Evolutionary conservation across 495 filamentous ascomycete species (phyloP).

Genomic region (Talaromyces trachyspermus): DNA sequence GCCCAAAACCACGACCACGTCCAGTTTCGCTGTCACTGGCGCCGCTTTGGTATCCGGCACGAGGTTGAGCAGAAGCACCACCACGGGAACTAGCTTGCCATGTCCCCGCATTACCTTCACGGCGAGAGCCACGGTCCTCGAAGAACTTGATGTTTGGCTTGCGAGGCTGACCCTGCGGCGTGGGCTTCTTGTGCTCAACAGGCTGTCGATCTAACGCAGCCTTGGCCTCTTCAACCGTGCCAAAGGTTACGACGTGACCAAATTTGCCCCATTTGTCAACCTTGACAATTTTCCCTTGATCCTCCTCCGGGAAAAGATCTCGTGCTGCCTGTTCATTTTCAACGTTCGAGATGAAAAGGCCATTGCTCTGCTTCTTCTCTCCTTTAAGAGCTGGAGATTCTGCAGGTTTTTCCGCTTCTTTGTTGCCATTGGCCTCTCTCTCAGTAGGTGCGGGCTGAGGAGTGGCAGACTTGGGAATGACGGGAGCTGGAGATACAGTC

Average conservation of each 20-base stretch:
- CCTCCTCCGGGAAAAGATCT: slow-evolving; percentile 72
- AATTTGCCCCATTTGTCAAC: slow-evolving; percentile 69
- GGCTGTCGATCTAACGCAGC: slow-evolving; percentile 64
- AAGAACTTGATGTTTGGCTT: slow-evolving; percentile 79
- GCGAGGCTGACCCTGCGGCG: slow-evolving; percentile 52
- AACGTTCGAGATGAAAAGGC: slow-evolving; percentile 76
- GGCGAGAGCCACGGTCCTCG: slow-evolving; percentile 50
- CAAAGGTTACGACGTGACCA: slow-evolving; percentile 77
- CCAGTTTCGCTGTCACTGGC: slow-evolving; percentile 76
- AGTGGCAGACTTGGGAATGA: slow-evolving; percentile 45
- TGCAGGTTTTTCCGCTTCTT: slow-evolving; percentile 28
- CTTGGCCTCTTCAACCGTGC: slow-evolving; percentile 67
- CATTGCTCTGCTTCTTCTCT: slow-evolving; percentile 57
- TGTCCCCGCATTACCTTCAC: slow-evolving; percentile 56
- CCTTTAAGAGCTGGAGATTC: slow-evolving; percentile 31
- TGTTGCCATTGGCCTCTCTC: slow-evolving; percentile 33
- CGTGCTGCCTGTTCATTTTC: slow-evolving; percentile 70
- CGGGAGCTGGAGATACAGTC: slow-evolving; percentile 41
- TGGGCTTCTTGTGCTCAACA: slow-evolving; percentile 61
- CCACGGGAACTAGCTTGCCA: slow-evolving; percentile 65
- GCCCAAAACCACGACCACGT: slow-evolving; percentile 56
- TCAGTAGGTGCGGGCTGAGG: slow-evolving; percentile 44
- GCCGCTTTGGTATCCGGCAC: slow-evolving; percentile 67
- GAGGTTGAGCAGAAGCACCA: slow-evolving; percentile 41
- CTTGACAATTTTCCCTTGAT: slow-evolving; percentile 66